Evolutionary conservation across 768 basidiomycete genomes (phyloP).

Genomic region (Lentinula lateritia): DNA sequence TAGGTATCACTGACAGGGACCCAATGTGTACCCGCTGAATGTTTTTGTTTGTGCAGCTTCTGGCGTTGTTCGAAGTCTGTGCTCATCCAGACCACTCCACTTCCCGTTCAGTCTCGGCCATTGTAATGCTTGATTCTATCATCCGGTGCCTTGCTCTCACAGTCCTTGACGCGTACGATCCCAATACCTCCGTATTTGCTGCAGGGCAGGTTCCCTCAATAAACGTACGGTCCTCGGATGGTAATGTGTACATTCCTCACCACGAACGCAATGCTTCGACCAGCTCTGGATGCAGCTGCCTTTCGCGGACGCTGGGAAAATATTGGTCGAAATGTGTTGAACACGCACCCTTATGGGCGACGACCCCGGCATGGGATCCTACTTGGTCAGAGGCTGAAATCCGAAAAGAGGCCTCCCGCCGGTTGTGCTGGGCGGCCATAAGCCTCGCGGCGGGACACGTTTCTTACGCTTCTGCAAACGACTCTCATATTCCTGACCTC

Average conservation of each 20-base stretch:
- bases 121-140: slow-evolving; percentile 62
- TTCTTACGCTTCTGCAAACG: slow-evolving; percentile 47
- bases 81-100: slow-evolving; percentile 58
- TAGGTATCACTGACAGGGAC: slow-evolving; percentile 26
- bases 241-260: not conserved
- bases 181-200: slow-evolving; percentile 42
- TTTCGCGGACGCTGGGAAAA: slow-evolving; percentile 42
- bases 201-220: slow-evolving; percentile 47
- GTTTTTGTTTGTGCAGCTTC: slow-evolving; percentile 33
- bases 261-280: slow-evolving; percentile 5
- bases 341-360: slow-evolving; percentile 57
- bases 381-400: slow-evolving; percentile 59
- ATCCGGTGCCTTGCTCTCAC: slow-evolving; percentile 59
- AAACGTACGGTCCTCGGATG: not conserved
- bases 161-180: slow-evolving; percentile 52
- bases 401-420: slow-evolving; percentile 63
- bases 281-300: slow-evolving; percentile 39
- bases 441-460: slow-evolving; percentile 60
- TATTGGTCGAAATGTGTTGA: slow-evolving; percentile 46
- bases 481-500: slow-evolving; percentile 35
- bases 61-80: slow-evolving; percentile 69
- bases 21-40: not conserved
- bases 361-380: slow-evolving; percentile 59
- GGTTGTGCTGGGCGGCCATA: slow-evolving; percentile 71
- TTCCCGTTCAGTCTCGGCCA: slow-evolving; percentile 47